phyloP scores from a whole-genome alignment of 148 eudicot species.

The Amaranthus cruentus region DNA sequence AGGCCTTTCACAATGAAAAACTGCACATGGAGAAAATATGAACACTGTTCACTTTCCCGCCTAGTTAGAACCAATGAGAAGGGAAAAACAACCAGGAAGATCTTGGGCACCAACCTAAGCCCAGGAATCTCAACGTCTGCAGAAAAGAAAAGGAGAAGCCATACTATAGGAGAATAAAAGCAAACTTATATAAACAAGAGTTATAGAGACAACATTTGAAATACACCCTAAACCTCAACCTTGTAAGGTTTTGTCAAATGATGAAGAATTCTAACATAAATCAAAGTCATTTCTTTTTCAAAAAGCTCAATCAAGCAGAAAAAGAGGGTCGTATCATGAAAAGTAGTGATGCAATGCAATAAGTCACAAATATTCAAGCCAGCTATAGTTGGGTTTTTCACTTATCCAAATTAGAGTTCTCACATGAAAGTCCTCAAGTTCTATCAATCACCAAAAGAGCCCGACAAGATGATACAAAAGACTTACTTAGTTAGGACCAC shows the following conservation, averaged over 20 bases:
- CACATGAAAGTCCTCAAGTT: too few species aligned
- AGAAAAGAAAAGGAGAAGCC: not conserved
- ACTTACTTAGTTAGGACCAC: too few species aligned
- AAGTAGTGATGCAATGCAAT: too few species aligned
- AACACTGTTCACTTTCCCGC: not conserved
- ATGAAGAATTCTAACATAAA: not conserved
- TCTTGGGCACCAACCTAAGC: not conserved
- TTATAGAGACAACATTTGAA: too few species aligned
- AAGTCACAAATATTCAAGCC: too few species aligned
- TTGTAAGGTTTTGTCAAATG: not conserved
- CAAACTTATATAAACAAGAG: not conserved
- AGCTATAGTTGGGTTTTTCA: too few species aligned
- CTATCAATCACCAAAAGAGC: too few species aligned
- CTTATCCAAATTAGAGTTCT: too few species aligned
- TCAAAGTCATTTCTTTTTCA: not conserved
- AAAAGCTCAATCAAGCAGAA: not conserved
- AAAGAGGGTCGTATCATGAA: not conserved
- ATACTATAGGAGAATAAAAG: not conserved
- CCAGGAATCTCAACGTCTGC: not conserved
- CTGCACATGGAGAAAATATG: not conserved
- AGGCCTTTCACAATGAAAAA: not conserved
- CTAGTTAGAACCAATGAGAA: not conserved
- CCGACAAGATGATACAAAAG: too few species aligned
- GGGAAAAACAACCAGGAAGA: not conserved
- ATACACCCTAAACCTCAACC: not conserved